Percentiles rank a stretch among this genome's conserved stretches.
These are phyloP conservation scores for Paracoccidioides lutzii DNA, from an alignment of 2,329 filamentous ascomycete genomes.

Conservation along the genomic window DNA sequence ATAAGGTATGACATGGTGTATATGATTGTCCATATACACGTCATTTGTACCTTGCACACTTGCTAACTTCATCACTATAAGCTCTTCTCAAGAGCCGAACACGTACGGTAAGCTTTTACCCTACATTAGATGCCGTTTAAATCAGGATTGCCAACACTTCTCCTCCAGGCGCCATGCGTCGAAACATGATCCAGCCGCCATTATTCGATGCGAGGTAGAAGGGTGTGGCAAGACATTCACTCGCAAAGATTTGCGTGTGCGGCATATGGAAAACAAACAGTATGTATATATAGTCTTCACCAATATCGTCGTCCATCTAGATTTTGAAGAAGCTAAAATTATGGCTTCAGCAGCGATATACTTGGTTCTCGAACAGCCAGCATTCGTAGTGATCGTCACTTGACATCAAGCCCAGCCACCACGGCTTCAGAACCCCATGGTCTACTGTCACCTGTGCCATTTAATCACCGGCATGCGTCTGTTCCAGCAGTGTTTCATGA, in stretches of 20 bases:
- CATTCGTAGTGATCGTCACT: not conserved
- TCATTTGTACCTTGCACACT: not conserved
- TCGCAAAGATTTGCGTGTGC: slow-evolving; percentile 34
- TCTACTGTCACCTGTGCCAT: not conserved
- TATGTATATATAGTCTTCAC: slow-evolving; percentile 26
- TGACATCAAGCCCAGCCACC: not conserved
- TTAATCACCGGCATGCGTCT: not conserved
- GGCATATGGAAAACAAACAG: slow-evolving; percentile 38
- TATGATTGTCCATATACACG: slow-evolving; percentile 4
- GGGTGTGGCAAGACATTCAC: slow-evolving; percentile 38
- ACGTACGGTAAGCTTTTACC: slow-evolving; percentile 24
- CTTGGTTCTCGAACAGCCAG: not conserved
- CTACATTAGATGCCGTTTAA: not conserved
- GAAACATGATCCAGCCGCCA: slow-evolving; percentile 38
- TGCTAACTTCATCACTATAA: slow-evolving; percentile 15
- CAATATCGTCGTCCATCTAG: not conserved
- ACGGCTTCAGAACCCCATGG: not conserved
- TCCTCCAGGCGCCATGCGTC: slow-evolving; percentile 34
- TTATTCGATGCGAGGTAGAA: slow-evolving; percentile 30
- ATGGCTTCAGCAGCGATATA: not conserved
- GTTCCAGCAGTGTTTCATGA: not conserved
- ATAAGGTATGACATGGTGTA: slow-evolving; percentile 30
- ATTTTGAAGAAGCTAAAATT: not conserved
- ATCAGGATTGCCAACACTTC: not conserved
- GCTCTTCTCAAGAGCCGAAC: slow-evolving; percentile 40